A percentile compares a stretch with the other conserved stretches of the same genome.
Conservation (phyloP, 345 rosid genomes). For the Turnera subulata region DNA sequence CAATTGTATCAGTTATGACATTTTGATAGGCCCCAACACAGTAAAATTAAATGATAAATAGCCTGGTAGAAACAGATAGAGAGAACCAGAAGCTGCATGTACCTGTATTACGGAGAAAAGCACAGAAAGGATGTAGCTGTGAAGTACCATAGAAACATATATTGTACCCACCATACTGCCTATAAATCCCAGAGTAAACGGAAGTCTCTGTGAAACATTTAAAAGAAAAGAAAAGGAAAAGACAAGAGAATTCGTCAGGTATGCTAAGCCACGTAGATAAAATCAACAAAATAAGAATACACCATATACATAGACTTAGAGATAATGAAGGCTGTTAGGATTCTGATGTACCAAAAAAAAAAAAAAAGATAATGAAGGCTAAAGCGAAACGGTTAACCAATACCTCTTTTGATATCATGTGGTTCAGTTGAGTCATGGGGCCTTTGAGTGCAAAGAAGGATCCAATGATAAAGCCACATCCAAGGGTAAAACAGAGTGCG, state of each 20-base stretch:
- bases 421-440: conserved; percentile 66
- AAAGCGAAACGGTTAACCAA: neutral
- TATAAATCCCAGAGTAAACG: conserved; percentile 72
- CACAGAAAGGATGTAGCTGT: conserved; percentile 92
- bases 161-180: conserved; percentile 89
- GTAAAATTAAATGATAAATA: neutral
- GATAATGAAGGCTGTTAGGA: neutral
- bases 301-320: neutral
- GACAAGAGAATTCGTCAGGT: neutral
- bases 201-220: conserved; percentile 67
- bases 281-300: neutral
- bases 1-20: neutral
- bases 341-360: too few relatives aligned
- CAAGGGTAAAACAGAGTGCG: conserved; percentile 86
- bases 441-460: conserved; percentile 93
- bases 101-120: conserved; percentile 91
- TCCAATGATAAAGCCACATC: conserved; percentile 77
- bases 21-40: neutral
- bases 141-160: conserved; percentile 92
- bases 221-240: conserved; percentile 6
- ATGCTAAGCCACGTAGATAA: neutral
- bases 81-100: neutral
- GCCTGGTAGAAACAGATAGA: neutral
- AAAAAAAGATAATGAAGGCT: neutral
- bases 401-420: conserved; percentile 92